Conservation (phyloP, 768 basidiomycete species). For the Rhizopogon sp. region DNA sequence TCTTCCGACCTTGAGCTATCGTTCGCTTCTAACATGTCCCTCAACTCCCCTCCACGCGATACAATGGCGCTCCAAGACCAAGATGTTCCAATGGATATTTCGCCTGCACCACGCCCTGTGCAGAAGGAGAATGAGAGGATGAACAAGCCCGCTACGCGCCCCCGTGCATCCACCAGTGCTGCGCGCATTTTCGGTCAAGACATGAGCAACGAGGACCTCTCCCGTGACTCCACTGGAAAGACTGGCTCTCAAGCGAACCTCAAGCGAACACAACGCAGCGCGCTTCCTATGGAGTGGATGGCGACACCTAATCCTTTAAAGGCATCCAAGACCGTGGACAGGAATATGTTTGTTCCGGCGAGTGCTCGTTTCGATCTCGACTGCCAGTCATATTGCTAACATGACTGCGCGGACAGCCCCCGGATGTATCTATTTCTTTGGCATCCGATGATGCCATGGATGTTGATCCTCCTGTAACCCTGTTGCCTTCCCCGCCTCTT, state of each 20-base stretch:
- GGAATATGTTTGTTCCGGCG: constrained; percentile 26
- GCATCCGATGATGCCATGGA: constrained; percentile 73
- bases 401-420: constrained; percentile 21
- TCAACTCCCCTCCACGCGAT: constrained; percentile 63
- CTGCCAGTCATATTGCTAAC: constrained; percentile 12
- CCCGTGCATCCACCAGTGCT: constrained; percentile 61
- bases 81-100: constrained; percentile 77
- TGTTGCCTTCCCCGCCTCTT: constrained; percentile 33
- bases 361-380: constrained; percentile 8
- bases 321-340: constrained; percentile 16
- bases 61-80: constrained; percentile 43
- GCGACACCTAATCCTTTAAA: constrained; percentile 21
- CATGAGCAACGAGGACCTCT: constrained; percentile 51
- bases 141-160: constrained; percentile 36
- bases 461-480: constrained; percentile 55
- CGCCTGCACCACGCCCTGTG: constrained; percentile 48
- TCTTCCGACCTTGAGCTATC: constrained; percentile 79
- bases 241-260: constrained; percentile 32
- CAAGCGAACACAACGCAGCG: constrained; percentile 58
- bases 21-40: constrained; percentile 78
- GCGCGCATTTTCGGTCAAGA: constrained; percentile 72
- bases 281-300: constrained; percentile 62
- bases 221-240: constrained; percentile 26
- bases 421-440: constrained; percentile 34
- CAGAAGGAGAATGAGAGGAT: constrained; percentile 25